These are phyloP conservation scores for Lineolata rhizophorae DNA, from an alignment of 495 filamentous ascomycete species.

Conservation along the genomic window DNA sequence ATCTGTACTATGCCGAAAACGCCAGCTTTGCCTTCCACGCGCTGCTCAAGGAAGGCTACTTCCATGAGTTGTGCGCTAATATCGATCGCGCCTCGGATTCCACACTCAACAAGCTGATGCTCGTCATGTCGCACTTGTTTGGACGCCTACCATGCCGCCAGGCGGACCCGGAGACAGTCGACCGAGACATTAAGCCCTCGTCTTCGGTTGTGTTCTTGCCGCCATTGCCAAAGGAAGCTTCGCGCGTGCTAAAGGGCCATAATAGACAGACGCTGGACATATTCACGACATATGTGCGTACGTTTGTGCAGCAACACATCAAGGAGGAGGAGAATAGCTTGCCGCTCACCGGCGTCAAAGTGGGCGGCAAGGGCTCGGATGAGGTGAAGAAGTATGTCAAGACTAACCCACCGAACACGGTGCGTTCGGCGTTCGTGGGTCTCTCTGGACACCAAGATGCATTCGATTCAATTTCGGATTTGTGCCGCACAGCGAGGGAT, in stretches of 20 bases:
- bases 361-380: constrained; percentile 15
- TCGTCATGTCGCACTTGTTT: constrained; percentile 50
- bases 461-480: constrained; percentile 37
- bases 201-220: constrained; percentile 40
- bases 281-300: constrained; percentile 44
- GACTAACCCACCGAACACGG: constrained; percentile 14
- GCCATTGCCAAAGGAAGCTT: constrained; percentile 32
- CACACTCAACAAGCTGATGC: constrained; percentile 29
- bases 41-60: constrained; percentile 42
- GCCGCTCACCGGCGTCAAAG: constrained; percentile 31
- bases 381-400: not conserved
- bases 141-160: constrained; percentile 26
- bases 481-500: constrained; percentile 35
- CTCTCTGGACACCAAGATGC: constrained; percentile 43
- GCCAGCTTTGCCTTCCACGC: constrained; percentile 54
- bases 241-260: constrained; percentile 30
- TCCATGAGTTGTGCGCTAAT: constrained; percentile 35
- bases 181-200: constrained; percentile 25
- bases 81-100: constrained; percentile 19
- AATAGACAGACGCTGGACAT: constrained; percentile 38
- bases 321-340: constrained; percentile 26
- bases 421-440: constrained; percentile 45
- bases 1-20: constrained; percentile 55
- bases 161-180: constrained; percentile 22
- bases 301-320: constrained; percentile 42